Evolutionary conservation across 1,284 basidiomycete species (phyloP), one percentile per base, ranked within the genome.

Genomic region (Sporisorium exsertum): DNA sequence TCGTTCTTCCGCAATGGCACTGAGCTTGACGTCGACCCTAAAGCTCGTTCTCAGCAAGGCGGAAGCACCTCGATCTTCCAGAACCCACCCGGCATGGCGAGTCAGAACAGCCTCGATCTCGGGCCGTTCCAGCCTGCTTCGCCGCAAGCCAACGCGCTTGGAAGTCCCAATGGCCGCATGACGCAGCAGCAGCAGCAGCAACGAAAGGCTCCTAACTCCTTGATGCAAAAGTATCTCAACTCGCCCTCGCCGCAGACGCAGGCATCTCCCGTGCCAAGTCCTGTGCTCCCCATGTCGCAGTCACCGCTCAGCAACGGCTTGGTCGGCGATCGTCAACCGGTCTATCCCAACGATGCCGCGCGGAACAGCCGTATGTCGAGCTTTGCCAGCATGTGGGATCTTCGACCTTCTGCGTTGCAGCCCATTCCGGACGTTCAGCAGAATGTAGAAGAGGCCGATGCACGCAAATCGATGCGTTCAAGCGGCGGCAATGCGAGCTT

Each of bases 101-200:
- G 78, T 50, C 78, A 79, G 70, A 68, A 65, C 47, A 78, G 78
- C 47, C 60, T 82, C 46, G 81, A 82, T 18, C 69, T 79, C 24
- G 81, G 81, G 12, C 81, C 81, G 1, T 82, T 82, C 76, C 75
- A 80, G 52, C 60, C 71, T 50, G 72, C 67, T 18, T 75, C 72
- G 20, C 72, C 65, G 5, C 63, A 61, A 33, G 22, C 18, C 4
- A 64, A 60, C 33, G 49, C 54, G 9, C 60, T 60, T n/a, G 55
- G 57, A 9, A 58, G 54, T 45, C 40, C 54, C 35, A 71, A 65
- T 24, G 63, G 63, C 29, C 61, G 67, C 16, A 22, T 57, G 6
- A 43, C 59, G 32, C 67, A 58, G 53, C 56, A 63, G 53, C 65
- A 68, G 50, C 65, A 68, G 10, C 27, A 32, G 56, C 54, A 20